A percentile compares a stretch with the other conserved stretches of the same genome.
Evolutionary conservation across 2,329 filamentous ascomycete species (phyloP).

Genomic region (Ceratocystis variospora): DNA sequence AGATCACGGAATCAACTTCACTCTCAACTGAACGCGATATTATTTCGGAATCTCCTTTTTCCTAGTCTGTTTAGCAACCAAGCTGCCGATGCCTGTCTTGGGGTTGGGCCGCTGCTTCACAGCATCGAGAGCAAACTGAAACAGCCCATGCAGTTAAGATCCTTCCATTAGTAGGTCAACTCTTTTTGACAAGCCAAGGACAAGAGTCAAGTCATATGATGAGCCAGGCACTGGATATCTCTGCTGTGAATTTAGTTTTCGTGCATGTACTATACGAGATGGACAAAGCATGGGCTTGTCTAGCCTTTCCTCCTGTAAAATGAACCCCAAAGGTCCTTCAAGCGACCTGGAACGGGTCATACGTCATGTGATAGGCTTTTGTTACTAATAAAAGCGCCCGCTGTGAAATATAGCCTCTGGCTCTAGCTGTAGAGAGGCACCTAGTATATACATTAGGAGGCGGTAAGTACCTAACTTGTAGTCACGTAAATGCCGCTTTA

Average conservation of each 20-base stretch:
- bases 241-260: background rate
- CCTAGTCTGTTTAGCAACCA: background rate
- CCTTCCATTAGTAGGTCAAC: background rate
- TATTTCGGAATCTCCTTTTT: background rate
- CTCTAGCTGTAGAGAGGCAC: background rate
- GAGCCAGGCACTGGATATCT: background rate
- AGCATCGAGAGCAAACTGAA: background rate
- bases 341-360: background rate
- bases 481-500: background rate
- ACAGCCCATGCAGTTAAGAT: background rate
- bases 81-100: background rate
- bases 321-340: background rate
- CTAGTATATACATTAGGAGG: background rate
- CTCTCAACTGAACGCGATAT: background rate
- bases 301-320: background rate
- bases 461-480: background rate
- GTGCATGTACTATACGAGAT: background rate
- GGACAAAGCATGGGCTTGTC: background rate
- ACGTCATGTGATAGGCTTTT: background rate
- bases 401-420: background rate
- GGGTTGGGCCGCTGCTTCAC: background rate
- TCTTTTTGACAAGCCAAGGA: background rate
- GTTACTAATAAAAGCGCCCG: background rate
- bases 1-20: conserved; percentile 4
- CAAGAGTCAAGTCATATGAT: background rate